These are phyloP conservation scores for Colletotrichum costaricense DNA, from an alignment of 2,329 filamentous ascomycete genomes.

Conservation along the genomic window DNA sequence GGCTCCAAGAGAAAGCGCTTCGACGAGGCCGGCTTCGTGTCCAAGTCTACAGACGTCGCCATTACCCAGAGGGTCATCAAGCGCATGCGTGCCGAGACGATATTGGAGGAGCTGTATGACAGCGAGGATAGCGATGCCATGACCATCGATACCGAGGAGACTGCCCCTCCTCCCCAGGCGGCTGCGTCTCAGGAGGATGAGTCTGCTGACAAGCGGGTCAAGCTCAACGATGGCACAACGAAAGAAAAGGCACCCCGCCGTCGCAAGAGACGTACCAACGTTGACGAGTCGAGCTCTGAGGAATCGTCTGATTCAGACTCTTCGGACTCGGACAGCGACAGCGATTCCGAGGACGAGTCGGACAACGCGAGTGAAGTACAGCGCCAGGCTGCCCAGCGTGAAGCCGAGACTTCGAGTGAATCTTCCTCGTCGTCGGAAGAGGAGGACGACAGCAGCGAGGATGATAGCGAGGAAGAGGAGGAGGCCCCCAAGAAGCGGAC, in stretches of 20 bases:
- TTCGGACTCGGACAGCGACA: constrained; percentile 44
- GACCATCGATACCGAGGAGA: constrained; percentile 38
- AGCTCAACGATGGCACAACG: constrained; percentile 56
- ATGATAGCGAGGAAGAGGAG: constrained; percentile 39
- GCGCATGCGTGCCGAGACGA: constrained; percentile 71
- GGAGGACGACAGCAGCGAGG: constrained; percentile 45
- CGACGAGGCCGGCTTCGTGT: constrained; percentile 63
- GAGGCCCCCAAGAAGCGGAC: constrained; percentile 33
- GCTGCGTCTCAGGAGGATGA: constrained; percentile 37
- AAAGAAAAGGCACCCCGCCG: constrained; percentile 58
- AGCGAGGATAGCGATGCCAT: constrained; percentile 53
- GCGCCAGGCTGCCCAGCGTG: constrained; percentile 45
- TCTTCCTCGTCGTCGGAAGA: constrained; percentile 54
- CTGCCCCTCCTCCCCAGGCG: constrained; percentile 16
- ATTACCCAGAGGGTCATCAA: constrained; percentile 69
- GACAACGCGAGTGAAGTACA: constrained; percentile 50
- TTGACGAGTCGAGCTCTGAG: constrained; percentile 51
- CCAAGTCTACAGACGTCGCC: constrained; percentile 60
- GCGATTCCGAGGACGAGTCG: constrained; percentile 35
- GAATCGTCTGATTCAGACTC: constrained; percentile 45
- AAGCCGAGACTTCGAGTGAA: constrained; percentile 52
- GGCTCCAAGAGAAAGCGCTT: constrained; percentile 61
- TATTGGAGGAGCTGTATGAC: constrained; percentile 66
- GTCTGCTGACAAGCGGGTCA: constrained; percentile 52
- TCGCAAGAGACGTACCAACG: constrained; percentile 62